Conservation (phyloP, 805 yeast genomes). For the Ogataea saltuana region DNA sequence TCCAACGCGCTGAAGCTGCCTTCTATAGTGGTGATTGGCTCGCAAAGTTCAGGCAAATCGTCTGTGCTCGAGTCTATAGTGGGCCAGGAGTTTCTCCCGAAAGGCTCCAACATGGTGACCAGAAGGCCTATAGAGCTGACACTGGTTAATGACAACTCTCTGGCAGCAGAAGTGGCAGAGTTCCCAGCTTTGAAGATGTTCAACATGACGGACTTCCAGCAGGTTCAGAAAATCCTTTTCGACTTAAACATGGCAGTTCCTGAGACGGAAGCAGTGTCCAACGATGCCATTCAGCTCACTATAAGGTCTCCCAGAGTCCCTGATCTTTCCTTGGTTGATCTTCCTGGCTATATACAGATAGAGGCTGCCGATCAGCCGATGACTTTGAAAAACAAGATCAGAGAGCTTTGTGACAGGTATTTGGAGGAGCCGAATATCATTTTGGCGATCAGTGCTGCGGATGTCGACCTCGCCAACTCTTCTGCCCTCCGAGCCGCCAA, state of each 20-base stretch:
- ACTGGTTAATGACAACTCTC: slow-evolving; percentile 77
- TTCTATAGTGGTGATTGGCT: slow-evolving; percentile 94
- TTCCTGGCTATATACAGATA: slow-evolving; percentile 96
- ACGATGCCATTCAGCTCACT: slow-evolving; percentile 90
- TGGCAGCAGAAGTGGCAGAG: slow-evolving; percentile 84
- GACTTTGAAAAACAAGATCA: slow-evolving; percentile 75
- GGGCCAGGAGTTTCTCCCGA: slow-evolving; percentile 97
- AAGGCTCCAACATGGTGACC: slow-evolving; percentile 98
- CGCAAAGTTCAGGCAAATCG: slow-evolving; percentile 96
- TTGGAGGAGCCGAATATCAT: slow-evolving; percentile 91
- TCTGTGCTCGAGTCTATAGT: slow-evolving; percentile 95
- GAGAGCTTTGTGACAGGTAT: slow-evolving; percentile 79
- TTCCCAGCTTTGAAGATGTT: slow-evolving; percentile 86
- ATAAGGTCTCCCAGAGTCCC: slow-evolving; percentile 90
- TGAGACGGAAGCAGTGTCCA: slow-evolving; percentile 77
- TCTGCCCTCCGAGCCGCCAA: slow-evolving; percentile 91
- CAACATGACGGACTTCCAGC: slow-evolving; percentile 81
- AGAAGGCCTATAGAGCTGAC: slow-evolving; percentile 96
- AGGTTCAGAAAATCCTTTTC: slow-evolving; percentile 81
- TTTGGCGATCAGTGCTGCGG: slow-evolving; percentile 95
- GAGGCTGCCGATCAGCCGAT: slow-evolving; percentile 96
- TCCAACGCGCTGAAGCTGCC: slow-evolving; percentile 81
- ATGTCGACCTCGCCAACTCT: slow-evolving; percentile 95
- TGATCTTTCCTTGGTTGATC: slow-evolving; percentile 88
- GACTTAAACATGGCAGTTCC: slow-evolving; percentile 95